Percentiles rank a stretch among this genome's conserved stretches.
phyloP scores from a whole-genome alignment of 495 filamentous ascomycete species.

The Lepidopterella palustris region DNA sequence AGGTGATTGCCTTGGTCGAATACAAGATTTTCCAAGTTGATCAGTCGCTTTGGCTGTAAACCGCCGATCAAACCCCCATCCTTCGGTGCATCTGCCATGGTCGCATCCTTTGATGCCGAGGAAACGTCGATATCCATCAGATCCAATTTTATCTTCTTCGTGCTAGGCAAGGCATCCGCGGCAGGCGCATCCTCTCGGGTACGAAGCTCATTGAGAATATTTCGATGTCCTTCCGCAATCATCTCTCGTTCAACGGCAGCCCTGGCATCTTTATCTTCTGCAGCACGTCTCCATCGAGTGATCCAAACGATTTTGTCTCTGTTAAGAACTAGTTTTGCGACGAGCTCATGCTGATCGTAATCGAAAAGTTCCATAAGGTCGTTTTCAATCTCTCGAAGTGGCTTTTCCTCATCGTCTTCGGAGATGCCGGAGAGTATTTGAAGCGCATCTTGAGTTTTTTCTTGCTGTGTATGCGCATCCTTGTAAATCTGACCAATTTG shows the following conservation, averaged over 20 bases:
- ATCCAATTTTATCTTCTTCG: conserved; percentile 76
- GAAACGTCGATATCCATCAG: conserved; percentile 88
- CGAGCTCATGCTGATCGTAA: conserved; percentile 90
- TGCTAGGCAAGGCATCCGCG: conserved; percentile 46
- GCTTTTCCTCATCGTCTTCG: conserved; percentile 72
- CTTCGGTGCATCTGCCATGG: conserved; percentile 44
- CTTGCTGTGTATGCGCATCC: conserved; percentile 84
- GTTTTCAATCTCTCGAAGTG: conserved; percentile 90
- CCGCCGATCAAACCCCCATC: conserved; percentile 71
- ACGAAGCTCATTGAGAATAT: conserved; percentile 78
- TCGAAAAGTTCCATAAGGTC: conserved; percentile 97
- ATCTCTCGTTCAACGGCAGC: conserved; percentile 81
- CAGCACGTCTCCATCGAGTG: conserved; percentile 75
- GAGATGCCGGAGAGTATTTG: conserved; percentile 68
- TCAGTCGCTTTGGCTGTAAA: conserved; percentile 77
- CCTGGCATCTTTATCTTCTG: conserved; percentile 72
- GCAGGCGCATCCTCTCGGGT: conserved; percentile 50
- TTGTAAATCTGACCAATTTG: conserved; percentile 82
- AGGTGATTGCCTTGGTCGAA: conserved; percentile 98
- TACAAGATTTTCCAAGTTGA: conserved; percentile 91
- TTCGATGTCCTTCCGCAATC: conserved; percentile 74
- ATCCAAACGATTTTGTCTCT: conserved; percentile 92
- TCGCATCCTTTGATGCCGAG: conserved; percentile 45
- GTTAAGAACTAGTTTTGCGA: conserved; percentile 87
- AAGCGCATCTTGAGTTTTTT: conserved; percentile 75